Evolutionary conservation across 352 stramenopile genomes (phyloP).

Genomic region (Phytophthora uliginosa): DNA sequence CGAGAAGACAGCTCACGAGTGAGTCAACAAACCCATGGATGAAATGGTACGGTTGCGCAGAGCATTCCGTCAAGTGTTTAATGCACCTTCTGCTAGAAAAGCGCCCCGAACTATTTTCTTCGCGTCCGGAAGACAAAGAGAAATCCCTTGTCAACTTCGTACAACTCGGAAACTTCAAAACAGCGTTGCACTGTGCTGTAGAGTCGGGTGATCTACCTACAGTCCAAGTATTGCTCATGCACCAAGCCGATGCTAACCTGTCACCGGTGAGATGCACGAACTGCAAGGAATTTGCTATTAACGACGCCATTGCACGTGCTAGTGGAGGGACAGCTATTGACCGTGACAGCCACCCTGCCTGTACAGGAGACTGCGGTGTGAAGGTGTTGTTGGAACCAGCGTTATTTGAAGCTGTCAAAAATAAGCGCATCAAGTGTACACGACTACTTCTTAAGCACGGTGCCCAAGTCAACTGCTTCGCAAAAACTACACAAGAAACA

Average conservation of each 20-base stretch:
- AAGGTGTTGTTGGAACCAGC: conserved; percentile 55
- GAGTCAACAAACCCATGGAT: conserved; percentile 37
- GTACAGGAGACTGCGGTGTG: conserved; percentile 42
- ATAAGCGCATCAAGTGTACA: conserved; percentile 40
- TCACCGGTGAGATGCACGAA: conserved; percentile 56
- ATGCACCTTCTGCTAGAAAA: conserved; percentile 62
- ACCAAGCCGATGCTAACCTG: conserved; percentile 58
- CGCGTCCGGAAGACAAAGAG: conserved; percentile 13
- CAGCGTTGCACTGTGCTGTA: conserved; percentile 68
- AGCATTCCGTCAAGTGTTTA: conserved; percentile 42
- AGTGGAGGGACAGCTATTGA: conserved; percentile 7
- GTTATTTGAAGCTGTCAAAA: conserved; percentile 54
- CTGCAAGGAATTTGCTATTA: conserved; percentile 42
- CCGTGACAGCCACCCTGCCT: conserved; percentile 26
- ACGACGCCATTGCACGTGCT: conserved; percentile 23
- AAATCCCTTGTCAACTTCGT: conserved; percentile 57
- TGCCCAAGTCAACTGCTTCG: conserved; percentile 51
- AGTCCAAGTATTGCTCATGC: conserved; percentile 44
- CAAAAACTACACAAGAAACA: conserved; percentile 48
- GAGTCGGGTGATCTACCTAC: conserved; percentile 52
- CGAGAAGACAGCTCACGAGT: conserved; percentile 50
- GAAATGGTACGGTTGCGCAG: conserved; percentile 54
- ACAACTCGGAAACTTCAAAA: conserved; percentile 60
- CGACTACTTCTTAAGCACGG: conserved; percentile 54
- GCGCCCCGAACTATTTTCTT: conserved; percentile 37